Conservation (phyloP, 2,329 filamentous ascomycete species). For the Ophiocordyceps robertsii region DNA sequence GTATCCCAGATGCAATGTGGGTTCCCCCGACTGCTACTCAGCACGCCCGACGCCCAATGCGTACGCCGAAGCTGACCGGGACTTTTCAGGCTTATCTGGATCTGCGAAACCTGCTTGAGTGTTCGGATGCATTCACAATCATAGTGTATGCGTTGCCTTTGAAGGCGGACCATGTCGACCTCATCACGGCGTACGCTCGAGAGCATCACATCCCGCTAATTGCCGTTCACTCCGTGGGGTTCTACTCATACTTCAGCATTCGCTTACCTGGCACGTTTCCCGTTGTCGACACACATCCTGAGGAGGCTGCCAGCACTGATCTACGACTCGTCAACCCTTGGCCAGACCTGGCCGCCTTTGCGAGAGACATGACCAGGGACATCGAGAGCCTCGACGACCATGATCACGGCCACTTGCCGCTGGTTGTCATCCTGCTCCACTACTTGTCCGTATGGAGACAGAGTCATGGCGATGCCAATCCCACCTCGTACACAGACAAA, state of each 20-base stretch:
- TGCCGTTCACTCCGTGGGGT: constrained; percentile 78
- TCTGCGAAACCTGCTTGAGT: constrained; percentile 27
- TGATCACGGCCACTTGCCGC: constrained; percentile 85
- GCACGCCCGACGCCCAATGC: neutral
- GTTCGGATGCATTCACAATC: constrained; percentile 31
- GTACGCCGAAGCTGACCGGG: neutral
- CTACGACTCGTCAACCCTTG: constrained; percentile 75
- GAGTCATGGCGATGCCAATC: constrained; percentile 52
- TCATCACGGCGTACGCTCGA: constrained; percentile 33
- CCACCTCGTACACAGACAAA: constrained; percentile 74
- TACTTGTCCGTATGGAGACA: constrained; percentile 73
- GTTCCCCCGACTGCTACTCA: neutral
- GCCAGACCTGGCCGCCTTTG: constrained; percentile 63
- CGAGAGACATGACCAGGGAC: constrained; percentile 49
- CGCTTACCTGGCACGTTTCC: constrained; percentile 68
- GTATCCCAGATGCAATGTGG: constrained; percentile 32
- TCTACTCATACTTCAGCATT: constrained; percentile 81
- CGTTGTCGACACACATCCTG: constrained; percentile 91
- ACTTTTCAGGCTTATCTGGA: constrained; percentile 15
- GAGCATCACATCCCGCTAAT: constrained; percentile 59
- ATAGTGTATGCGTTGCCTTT: constrained; percentile 43
- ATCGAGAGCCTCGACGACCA: constrained; percentile 61
- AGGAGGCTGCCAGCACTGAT: constrained; percentile 72
- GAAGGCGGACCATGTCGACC: constrained; percentile 24
- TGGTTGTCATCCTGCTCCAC: constrained; percentile 69